Evolutionary conservation across 169 alveolate genomes (phyloP).

Genomic region (Cryptosporidium ubiquitum): DNA sequence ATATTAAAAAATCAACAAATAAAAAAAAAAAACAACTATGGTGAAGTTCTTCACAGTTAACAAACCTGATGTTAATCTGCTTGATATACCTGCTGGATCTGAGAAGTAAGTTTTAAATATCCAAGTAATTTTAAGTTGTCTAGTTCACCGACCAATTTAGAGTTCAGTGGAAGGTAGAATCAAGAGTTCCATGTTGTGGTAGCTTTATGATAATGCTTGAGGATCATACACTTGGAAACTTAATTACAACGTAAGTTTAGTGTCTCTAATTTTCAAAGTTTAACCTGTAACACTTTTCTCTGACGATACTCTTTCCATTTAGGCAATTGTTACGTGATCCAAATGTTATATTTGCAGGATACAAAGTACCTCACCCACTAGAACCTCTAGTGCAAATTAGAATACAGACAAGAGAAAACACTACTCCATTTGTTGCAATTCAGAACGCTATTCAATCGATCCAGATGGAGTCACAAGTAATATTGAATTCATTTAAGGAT

Average conservation of each 20-base stretch:
- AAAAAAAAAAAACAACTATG: conserved; percentile 1
- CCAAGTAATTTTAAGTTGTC: background rate
- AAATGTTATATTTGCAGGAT: conserved; percentile 91
- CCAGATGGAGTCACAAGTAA: conserved; percentile 29
- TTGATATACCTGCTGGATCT: conserved; percentile 62
- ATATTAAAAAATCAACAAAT: background rate
- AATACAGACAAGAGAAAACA: conserved; percentile 71
- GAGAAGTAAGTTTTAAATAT: conserved; percentile 56
- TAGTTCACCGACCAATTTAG: conserved; percentile 55
- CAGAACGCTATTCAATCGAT: conserved; percentile 68
- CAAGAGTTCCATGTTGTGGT: conserved; percentile 89
- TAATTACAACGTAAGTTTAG: conserved; percentile 84
- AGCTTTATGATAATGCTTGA: conserved; percentile 89
- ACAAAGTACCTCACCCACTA: conserved; percentile 92
- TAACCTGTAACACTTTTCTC: background rate
- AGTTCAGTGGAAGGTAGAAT: conserved; percentile 88
- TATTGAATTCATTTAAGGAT: conserved; percentile 55
- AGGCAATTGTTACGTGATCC: conserved; percentile 88
- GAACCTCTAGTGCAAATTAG: conserved; percentile 82
- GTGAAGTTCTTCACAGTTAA: conserved; percentile 64
- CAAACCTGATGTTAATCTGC: conserved; percentile 60
- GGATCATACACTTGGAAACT: conserved; percentile 92
- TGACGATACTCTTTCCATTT: background rate
- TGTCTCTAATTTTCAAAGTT: background rate
- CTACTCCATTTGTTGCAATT: conserved; percentile 77